Evolutionary conservation across 305 asterid species (phyloP).

Genomic region (Plantago rigida): DNA sequence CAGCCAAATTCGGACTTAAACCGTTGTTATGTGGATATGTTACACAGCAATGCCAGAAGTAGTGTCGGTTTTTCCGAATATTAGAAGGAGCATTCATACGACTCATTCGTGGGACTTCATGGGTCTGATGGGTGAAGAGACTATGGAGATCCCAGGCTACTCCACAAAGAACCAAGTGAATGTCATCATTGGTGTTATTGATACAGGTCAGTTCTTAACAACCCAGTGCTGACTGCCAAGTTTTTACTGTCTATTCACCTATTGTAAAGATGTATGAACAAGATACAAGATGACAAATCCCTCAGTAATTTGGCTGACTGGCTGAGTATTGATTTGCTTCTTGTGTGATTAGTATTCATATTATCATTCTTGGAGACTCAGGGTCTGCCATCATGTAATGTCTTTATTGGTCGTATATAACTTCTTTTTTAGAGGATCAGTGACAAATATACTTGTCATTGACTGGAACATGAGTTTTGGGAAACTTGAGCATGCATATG

Average conservation of each 20-base stretch:
- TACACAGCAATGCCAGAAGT: constrained; percentile 80
- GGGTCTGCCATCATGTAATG: too few species aligned
- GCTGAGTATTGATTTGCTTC: too few species aligned
- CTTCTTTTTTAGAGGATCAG: too few species aligned
- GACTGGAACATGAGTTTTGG: background rate
- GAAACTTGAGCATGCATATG: constrained; percentile 8
- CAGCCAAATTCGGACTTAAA: too few species aligned
- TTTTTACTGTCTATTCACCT: too few species aligned
- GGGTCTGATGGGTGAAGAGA: constrained; percentile 71
- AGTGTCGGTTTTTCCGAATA: constrained; percentile 79
- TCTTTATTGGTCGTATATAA: too few species aligned
- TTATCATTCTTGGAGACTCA: too few species aligned
- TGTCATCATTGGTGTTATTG: constrained; percentile 83
- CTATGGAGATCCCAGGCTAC: constrained; percentile 85
- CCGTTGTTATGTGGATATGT: constrained; percentile 15
- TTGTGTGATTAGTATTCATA: too few species aligned
- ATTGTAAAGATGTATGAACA: too few species aligned
- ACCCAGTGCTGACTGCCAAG: too few species aligned
- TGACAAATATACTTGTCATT: constrained; percentile 7
- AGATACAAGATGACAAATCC: too few species aligned
- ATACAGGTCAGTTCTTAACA: constrained; percentile 48
- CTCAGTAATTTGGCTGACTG: too few species aligned
- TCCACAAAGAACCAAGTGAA: constrained; percentile 87
- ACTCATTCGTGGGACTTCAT: constrained; percentile 98
- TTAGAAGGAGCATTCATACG: constrained; percentile 68